A percentile compares a stretch with the other conserved stretches of the same genome.
phyloP scores from a whole-genome alignment of 441 rosid genomes.

The Pelargonium fulgidum region DNA sequence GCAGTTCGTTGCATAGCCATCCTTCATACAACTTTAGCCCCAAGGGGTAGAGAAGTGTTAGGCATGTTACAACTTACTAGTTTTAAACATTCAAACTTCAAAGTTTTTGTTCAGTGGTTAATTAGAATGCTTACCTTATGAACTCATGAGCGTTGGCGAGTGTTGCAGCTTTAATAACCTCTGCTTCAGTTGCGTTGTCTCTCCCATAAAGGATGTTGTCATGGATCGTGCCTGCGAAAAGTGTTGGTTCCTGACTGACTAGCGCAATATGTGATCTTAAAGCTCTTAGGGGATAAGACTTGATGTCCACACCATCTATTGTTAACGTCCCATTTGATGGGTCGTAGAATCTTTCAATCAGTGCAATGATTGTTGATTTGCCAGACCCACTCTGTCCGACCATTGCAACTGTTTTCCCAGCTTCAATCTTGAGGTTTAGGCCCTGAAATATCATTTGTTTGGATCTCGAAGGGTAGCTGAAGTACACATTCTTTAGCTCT shows the following conservation, averaged over 20 bases:
- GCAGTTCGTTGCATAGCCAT: conserved; percentile 20
- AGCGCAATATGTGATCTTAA: conserved; percentile 17
- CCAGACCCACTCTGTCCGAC: conserved; percentile 29
- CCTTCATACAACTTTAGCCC: conserved; percentile 10
- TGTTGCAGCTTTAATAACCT: conserved; percentile 16
- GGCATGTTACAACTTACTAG: not conserved
- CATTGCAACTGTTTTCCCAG: conserved; percentile 19
- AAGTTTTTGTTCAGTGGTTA: not conserved
- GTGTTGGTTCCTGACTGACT: conserved; percentile 13
- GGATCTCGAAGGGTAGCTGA: conserved; percentile 23
- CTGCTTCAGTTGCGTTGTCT: conserved; percentile 15
- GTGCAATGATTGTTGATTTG: conserved; percentile 24
- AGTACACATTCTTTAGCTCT: conserved; percentile 18
- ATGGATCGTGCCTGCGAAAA: conserved; percentile 20
- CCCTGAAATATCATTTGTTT: conserved; percentile 18
- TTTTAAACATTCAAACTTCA: not conserved
- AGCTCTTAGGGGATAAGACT: conserved; percentile 16
- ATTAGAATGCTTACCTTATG: conserved; percentile 9
- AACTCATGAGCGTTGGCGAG: conserved; percentile 22
- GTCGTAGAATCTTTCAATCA: conserved; percentile 28
- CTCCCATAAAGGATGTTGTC: conserved; percentile 23
- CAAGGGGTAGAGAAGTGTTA: not conserved
- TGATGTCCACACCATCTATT: conserved; percentile 19
- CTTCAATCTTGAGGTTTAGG: conserved; percentile 16
- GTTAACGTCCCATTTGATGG: conserved; percentile 16